Evolutionary conservation across 192 early-diverging fungal species (phyloP).

Genomic region (Linnemannia hyalina): DNA sequence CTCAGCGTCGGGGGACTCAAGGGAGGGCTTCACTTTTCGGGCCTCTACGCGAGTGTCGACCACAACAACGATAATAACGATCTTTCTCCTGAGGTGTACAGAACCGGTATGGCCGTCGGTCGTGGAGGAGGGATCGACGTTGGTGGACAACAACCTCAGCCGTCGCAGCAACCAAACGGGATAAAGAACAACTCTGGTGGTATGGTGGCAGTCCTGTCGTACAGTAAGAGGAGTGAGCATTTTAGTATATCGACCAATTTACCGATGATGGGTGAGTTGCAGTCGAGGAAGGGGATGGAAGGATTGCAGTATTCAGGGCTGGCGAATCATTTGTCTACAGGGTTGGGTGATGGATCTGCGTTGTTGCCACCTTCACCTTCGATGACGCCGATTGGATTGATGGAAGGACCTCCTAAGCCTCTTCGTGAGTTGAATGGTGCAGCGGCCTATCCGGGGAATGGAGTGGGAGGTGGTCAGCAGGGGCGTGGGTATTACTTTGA

Average conservation of each 20-base stretch:
- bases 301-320: not conserved
- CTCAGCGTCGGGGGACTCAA: not conserved
- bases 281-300: not conserved
- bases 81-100: conserved; percentile 1
- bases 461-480: not conserved
- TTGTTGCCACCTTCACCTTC: conserved; percentile 5
- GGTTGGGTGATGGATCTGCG: not conserved
- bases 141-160: not conserved
- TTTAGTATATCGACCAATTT: conserved; percentile 4
- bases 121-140: not conserved
- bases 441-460: not conserved
- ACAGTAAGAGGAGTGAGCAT: conserved; percentile 9
- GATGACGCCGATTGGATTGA: not conserved
- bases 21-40: not conserved
- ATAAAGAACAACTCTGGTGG: not conserved
- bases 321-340: not conserved
- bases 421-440: not conserved
- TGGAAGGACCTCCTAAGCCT: not conserved
- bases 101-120: not conserved
- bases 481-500: conserved; percentile 6
- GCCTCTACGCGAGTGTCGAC: not conserved
- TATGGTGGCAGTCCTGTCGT: not conserved
- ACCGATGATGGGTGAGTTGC: not conserved
- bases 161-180: not conserved
- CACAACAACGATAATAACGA: not conserved